Percentiles rank a stretch among this genome's conserved stretches.
These are phyloP conservation scores for Syzygium syzygioides DNA, from an alignment of 441 rosid species.

Conservation along the genomic window DNA sequence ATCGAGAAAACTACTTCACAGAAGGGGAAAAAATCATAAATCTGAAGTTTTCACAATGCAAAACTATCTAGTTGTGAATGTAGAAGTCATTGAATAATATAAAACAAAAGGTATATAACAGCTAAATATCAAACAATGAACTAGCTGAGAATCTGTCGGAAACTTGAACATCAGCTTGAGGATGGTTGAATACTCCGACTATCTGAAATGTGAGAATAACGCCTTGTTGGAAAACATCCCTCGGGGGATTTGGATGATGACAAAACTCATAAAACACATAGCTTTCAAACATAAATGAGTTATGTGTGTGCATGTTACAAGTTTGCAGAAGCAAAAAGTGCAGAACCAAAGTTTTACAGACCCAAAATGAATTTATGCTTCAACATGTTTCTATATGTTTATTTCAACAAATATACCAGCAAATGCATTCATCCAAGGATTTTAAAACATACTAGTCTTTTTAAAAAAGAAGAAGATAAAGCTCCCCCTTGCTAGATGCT, in stretches of 20 bases:
- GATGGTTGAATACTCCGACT: not conserved
- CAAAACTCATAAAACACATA: not conserved
- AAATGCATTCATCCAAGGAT: not conserved
- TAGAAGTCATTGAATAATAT: not conserved
- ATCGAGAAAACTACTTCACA: not conserved
- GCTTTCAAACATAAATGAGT: not conserved
- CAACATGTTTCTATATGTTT: not conserved
- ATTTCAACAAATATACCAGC: not conserved
- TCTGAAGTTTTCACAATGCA: not conserved
- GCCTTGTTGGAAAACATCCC: not conserved
- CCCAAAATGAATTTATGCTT: not conserved
- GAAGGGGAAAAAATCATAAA: not conserved
- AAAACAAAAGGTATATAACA: not conserved
- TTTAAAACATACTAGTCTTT: not conserved
- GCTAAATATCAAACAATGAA: not conserved
- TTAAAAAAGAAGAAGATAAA: too few species aligned
- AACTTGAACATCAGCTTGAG: not conserved
- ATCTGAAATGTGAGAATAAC: not conserved
- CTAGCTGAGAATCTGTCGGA: not conserved
- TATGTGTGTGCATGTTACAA: not conserved
- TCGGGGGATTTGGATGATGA: not conserved
- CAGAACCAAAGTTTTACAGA: not conserved
- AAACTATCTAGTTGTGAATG: not conserved
- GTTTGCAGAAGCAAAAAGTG: not conserved
- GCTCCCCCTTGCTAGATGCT: not conserved